Percentiles rank a stretch among this genome's conserved stretches.
Evolutionary conservation across 176 grass and related monocot genomes (phyloP).

Genomic region (Rhipidocladum racemiflorum): DNA sequence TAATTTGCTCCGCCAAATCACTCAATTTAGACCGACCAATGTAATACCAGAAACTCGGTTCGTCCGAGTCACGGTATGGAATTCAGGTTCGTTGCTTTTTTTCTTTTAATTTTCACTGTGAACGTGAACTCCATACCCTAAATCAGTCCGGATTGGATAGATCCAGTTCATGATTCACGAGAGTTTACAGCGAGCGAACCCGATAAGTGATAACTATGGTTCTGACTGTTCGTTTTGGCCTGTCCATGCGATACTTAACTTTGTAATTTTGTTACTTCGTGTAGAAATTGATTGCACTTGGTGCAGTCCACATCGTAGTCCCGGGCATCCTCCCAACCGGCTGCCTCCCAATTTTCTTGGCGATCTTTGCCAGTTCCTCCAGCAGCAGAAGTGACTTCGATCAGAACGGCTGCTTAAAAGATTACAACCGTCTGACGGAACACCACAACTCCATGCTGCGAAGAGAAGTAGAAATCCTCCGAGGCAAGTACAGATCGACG

Average conservation of each 20-base stretch:
- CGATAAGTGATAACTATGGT: too few relatives aligned
- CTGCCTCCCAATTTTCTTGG: conserved; percentile 39
- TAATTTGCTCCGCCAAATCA: not conserved
- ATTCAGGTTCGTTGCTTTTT: too few relatives aligned
- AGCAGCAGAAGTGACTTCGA: conserved; percentile 3
- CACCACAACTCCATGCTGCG: conserved; percentile 41
- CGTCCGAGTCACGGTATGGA: too few relatives aligned
- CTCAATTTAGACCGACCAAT: not conserved
- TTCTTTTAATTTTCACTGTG: too few relatives aligned
- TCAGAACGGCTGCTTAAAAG: conserved; percentile 27
- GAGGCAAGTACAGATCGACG: not conserved
- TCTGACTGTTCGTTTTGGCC: not conserved
- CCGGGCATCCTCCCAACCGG: conserved; percentile 42
- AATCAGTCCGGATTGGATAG: too few relatives aligned
- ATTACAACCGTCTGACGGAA: conserved; percentile 32
- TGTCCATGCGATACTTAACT: not conserved
- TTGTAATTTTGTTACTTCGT: not conserved
- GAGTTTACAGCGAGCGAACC: too few relatives aligned
- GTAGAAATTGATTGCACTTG: conserved; percentile 14
- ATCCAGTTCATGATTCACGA: too few relatives aligned
- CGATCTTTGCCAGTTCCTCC: not conserved
- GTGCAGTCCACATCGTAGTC: conserved; percentile 37
- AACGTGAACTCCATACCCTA: too few relatives aligned
- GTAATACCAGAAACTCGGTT: too few relatives aligned
- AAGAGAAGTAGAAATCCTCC: not conserved